Base-by-base conservation (phyloP, 1,139 yeast species). In the Hansenula lynferdii region DNA sequence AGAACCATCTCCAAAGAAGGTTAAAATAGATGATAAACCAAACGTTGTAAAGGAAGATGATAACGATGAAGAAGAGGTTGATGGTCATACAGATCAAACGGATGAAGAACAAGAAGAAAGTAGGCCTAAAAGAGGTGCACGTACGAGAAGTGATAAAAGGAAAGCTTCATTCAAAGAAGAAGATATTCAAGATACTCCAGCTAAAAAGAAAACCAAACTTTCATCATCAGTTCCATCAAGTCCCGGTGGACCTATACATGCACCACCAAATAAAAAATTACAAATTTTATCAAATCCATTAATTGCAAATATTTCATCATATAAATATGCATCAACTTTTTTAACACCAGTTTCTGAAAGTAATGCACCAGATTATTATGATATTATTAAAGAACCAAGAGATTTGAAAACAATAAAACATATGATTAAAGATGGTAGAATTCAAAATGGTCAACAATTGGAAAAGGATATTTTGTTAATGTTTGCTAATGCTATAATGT, bases 401-500 rank as follows among this genome's bases (percentile, higher is more conserved):
- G 92, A 85, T 56, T 61, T 85, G 48, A 80, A 83, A 50, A 74
- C 77, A 5, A 76, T 85, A 34, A 66, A 74, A 43, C 69, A 71
- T 35, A 69, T 69, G 44, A 70, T 84, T 24, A 80, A 80, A 48
- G 79, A 77, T 41, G 79, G 77, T 1, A 69, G 70, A 48, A 72
- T 85, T 31, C 68, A 72, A 37, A 56, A 56, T 21, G 59, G 63
- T 8, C 63, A 58, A 21, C 79, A 80, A 41, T 62, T 85, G 21
- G 89, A 85, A 51, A 66, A 84, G 40, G 86, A 82, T 45, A 65
- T 85, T 29, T 73, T 80, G 67, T 64, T 80, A 39, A 84, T 85
- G 94, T 83, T 82, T 63, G 85, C 92, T 37, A 85, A 85, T 58
- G 85, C 92, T 26, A 73, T 84, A 14, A 85, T 85, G 94, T 85